These are phyloP conservation scores for Metahyphopichia silvanorum DNA, from an alignment of 805 yeast genomes.

Conservation along the genomic window DNA sequence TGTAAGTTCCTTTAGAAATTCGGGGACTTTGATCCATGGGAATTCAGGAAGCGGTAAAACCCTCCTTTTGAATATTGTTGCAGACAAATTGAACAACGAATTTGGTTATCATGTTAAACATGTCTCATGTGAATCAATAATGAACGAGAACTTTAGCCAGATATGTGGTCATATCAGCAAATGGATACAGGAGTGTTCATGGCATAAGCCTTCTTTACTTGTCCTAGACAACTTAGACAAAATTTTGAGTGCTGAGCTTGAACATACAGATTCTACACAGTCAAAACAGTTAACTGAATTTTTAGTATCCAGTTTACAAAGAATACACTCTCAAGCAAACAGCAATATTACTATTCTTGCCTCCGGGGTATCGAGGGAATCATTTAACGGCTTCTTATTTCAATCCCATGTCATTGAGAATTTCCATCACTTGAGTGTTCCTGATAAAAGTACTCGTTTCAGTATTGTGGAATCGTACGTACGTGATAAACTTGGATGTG, in stretches of 20 bases:
- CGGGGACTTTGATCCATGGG: constrained; percentile 68
- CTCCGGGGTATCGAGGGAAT: constrained; percentile 61
- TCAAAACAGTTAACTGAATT: constrained; percentile 66
- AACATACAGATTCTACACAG: constrained; percentile 55
- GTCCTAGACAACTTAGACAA: constrained; percentile 78
- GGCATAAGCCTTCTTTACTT: constrained; percentile 77
- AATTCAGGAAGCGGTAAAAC: constrained; percentile 83
- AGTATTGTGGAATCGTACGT: constrained; percentile 42
- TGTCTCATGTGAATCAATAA: constrained; percentile 51
- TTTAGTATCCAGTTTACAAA: constrained; percentile 43
- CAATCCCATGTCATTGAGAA: constrained; percentile 72
- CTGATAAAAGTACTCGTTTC: constrained; percentile 60
- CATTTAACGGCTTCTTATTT: constrained; percentile 57
- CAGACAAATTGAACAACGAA: constrained; percentile 28
- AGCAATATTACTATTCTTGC: constrained; percentile 56
- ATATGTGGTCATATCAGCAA: constrained; percentile 40
- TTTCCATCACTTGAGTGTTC: constrained; percentile 58
- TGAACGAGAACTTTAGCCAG: constrained; percentile 51
- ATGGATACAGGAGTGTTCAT: constrained; percentile 52
- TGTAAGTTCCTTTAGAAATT: constrained; percentile 39
- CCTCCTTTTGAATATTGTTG: constrained; percentile 43
- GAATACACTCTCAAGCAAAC: constrained; percentile 41
- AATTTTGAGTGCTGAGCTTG: constrained; percentile 62
- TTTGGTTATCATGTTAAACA: constrained; percentile 46
- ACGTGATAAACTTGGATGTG: constrained; percentile 19